Evolutionary conservation across 1,284 basidiomycete species (phyloP).

Genomic region (Malassezia sympodialis): DNA sequence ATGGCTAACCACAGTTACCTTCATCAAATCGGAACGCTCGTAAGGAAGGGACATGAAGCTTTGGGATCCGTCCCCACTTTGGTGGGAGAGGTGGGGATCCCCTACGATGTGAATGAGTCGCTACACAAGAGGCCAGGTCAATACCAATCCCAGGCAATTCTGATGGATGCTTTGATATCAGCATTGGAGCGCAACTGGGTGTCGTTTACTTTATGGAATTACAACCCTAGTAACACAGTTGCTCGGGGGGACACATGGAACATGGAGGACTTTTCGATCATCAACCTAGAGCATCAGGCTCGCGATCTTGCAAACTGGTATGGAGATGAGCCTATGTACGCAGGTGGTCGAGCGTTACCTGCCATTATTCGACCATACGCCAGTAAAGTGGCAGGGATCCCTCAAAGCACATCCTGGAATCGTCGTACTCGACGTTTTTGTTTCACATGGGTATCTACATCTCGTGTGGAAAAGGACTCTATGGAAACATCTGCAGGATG

Average conservation of each 20-base stretch:
- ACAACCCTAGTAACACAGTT: conserved; percentile 79
- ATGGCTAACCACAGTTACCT: conserved; percentile 11
- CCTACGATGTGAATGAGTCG: conserved; percentile 39
- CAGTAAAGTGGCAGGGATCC: conserved; percentile 45
- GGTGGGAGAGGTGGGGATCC: conserved; percentile 43
- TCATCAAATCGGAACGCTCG: conserved; percentile 25
- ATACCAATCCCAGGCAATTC: conserved; percentile 53
- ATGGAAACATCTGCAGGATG: neutral
- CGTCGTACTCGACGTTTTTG: conserved; percentile 24
- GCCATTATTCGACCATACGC: conserved; percentile 53
- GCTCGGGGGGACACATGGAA: conserved; percentile 80
- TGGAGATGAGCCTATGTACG: conserved; percentile 58
- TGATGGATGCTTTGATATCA: conserved; percentile 46
- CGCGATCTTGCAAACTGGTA: conserved; percentile 25
- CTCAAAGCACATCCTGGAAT: conserved; percentile 30
- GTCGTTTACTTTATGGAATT: conserved; percentile 66
- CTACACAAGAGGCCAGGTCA: conserved; percentile 53
- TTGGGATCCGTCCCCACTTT: conserved; percentile 34
- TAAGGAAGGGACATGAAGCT: conserved; percentile 20
- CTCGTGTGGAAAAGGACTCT: neutral
- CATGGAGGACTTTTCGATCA: conserved; percentile 58
- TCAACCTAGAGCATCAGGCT: conserved; percentile 62
- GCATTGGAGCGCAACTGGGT: conserved; percentile 43
- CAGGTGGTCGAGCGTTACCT: conserved; percentile 66
- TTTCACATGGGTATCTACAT: conserved; percentile 26